Conservation (phyloP, 2,329 filamentous ascomycete genomes). For the Neonectria neomacrospora region DNA sequence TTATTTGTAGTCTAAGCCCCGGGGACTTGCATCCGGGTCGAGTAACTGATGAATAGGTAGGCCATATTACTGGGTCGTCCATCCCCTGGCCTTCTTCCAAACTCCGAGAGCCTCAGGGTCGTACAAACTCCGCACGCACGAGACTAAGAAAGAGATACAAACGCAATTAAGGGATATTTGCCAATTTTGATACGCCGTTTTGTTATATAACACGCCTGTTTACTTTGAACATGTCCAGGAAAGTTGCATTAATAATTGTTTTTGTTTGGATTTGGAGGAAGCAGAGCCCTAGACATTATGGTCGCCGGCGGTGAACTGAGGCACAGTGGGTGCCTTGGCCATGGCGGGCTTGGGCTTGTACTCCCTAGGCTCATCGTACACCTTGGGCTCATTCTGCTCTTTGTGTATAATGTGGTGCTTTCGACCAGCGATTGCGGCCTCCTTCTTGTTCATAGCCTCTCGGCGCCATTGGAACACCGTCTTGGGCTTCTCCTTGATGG, state of each 20-base stretch:
- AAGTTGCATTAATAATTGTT: slow-evolving; percentile 38
- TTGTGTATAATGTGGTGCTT: slow-evolving; percentile 16
- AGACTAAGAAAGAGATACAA: slow-evolving; percentile 34
- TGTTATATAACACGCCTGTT: slow-evolving; percentile 27
- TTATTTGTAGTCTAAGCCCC: slow-evolving; percentile 6
- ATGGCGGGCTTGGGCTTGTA: slow-evolving; percentile 11
- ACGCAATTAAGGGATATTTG: slow-evolving; percentile 27
- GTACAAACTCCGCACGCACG: slow-evolving; percentile 5
- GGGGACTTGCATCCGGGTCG: slow-evolving; percentile 26
- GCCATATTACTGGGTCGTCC: slow-evolving; percentile 12
- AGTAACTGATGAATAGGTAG: slow-evolving; percentile 28
- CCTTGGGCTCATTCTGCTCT: not conserved
- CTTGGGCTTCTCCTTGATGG: slow-evolving; percentile 55
- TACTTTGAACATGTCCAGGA: slow-evolving; percentile 17
- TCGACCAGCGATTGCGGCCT: slow-evolving; percentile 8
- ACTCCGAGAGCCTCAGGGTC: slow-evolving; percentile 6
- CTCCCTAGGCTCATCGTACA: slow-evolving; percentile 6
- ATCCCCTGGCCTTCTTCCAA: slow-evolving; percentile 19
- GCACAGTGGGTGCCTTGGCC: slow-evolving; percentile 20
- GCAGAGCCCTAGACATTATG: slow-evolving; percentile 37
- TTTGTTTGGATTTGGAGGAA: slow-evolving; percentile 1
- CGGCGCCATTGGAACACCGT: slow-evolving; percentile 50
- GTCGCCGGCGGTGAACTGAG: slow-evolving; percentile 31
- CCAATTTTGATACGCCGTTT: slow-evolving; percentile 42
- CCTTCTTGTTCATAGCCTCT: slow-evolving; percentile 36